Percentiles rank a stretch among this genome's conserved stretches.
Conservation (phyloP, 257 asterid species). For the Ilex asprella region DNA sequence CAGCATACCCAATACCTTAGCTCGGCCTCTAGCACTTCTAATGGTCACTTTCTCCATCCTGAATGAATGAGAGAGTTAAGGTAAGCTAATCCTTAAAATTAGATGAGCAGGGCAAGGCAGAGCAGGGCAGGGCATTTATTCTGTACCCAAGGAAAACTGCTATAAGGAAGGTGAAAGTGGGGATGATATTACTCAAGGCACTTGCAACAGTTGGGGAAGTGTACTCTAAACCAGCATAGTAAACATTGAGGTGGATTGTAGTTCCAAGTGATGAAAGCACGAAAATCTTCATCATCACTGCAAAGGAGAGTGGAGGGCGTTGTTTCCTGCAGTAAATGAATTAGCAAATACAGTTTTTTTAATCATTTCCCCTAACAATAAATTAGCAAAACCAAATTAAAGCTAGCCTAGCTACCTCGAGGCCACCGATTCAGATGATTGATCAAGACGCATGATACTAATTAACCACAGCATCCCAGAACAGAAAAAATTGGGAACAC, state of each 20-base stretch:
- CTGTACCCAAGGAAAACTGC: conserved; percentile 3
- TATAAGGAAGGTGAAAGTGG: conserved; percentile 7
- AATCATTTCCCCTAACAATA: too few relatives aligned
- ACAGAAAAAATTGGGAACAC: too few relatives aligned
- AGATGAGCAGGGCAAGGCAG: too few relatives aligned
- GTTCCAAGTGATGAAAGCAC: conserved; percentile 13
- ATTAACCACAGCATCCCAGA: too few relatives aligned
- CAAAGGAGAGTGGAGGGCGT: conserved; percentile 7
- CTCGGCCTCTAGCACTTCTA: conserved; percentile 8
- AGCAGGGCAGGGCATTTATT: too few relatives aligned
- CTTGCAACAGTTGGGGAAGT: conserved; percentile 21
- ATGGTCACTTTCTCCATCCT: conserved; percentile 17
- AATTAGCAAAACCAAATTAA: too few relatives aligned
- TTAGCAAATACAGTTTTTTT: too few relatives aligned
- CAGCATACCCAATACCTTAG: conserved; percentile 17
- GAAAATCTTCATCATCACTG: conserved; percentile 10
- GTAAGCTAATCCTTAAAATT: too few relatives aligned
- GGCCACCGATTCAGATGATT: too few relatives aligned
- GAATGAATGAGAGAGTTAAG: background rate
- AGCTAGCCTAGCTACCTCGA: too few relatives aligned
- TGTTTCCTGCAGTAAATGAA: background rate
- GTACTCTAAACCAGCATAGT: conserved; percentile 13
- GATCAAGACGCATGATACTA: too few relatives aligned
- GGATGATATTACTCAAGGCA: conserved; percentile 18
- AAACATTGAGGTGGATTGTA: conserved; percentile 15